phyloP scores from a whole-genome alignment of 2,329 filamentous ascomycete genomes.

The Trichoderma guizhouense region DNA sequence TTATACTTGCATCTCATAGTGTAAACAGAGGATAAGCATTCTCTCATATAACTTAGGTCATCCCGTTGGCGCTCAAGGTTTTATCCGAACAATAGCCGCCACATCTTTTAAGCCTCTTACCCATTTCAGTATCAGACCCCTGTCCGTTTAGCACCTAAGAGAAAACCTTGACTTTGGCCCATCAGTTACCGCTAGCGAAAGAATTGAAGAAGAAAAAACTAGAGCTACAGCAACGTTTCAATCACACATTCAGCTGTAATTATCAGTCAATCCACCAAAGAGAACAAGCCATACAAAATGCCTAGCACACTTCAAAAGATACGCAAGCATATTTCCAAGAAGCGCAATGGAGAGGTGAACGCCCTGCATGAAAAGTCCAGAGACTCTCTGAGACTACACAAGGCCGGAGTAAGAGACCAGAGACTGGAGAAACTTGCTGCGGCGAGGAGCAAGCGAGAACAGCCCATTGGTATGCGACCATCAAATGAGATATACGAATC shows the following conservation, averaged over 20 bases:
- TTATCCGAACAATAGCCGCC: conserved; percentile 17
- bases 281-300: conserved; percentile 50
- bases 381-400: conserved; percentile 76
- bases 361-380: conserved; percentile 84
- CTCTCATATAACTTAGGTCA: not conserved
- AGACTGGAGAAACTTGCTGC: conserved; percentile 70
- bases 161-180: not conserved
- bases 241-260: not conserved
- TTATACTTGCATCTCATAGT: not conserved
- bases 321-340: conserved; percentile 85
- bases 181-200: not conserved
- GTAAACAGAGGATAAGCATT: not conserved
- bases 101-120: not conserved
- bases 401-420: conserved; percentile 76
- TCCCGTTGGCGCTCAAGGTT: not conserved
- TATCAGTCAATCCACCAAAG: not conserved
- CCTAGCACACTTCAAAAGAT: conserved; percentile 76
- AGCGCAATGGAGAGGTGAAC: conserved; percentile 69
- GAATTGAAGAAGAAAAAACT: not conserved
- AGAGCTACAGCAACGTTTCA: not conserved
- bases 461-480: conserved; percentile 61
- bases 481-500: not conserved
- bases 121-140: not conserved
- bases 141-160: not conserved
- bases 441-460: conserved; percentile 70